phyloP scores from a whole-genome alignment of 768 basidiomycete species.

The Lepiota venenata region DNA sequence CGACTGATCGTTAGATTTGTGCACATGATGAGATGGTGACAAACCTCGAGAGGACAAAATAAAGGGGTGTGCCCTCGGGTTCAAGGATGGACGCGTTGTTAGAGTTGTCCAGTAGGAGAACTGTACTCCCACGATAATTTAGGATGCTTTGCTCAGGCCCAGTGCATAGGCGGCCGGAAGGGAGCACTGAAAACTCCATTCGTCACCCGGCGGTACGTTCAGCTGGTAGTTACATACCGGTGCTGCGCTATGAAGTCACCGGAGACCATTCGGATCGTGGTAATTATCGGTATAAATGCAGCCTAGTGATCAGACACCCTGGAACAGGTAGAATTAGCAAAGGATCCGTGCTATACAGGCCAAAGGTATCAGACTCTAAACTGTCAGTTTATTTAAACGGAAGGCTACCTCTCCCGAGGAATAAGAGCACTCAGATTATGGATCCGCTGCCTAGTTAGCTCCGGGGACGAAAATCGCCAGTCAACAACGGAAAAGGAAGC shows the following conservation, averaged over 20 bases:
- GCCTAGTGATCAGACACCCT: slow-evolving; percentile 40
- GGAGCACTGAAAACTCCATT: slow-evolving; percentile 20
- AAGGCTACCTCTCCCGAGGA: slow-evolving; percentile 33
- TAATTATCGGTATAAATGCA: slow-evolving; percentile 31
- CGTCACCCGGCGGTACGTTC: slow-evolving; percentile 10
- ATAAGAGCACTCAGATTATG: slow-evolving; percentile 15
- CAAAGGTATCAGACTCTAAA: not conserved
- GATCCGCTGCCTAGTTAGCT: slow-evolving; percentile 17
- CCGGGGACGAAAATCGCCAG: slow-evolving; percentile 34
- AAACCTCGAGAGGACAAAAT: slow-evolving; percentile 51
- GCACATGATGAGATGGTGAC: slow-evolving; percentile 47
- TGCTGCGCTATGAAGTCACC: slow-evolving; percentile 41
- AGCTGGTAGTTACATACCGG: slow-evolving; percentile 33
- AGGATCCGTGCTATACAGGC: slow-evolving; percentile 36
- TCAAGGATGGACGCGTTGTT: slow-evolving; percentile 53
- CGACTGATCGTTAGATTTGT: slow-evolving; percentile 60
- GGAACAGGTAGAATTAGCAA: slow-evolving; percentile 39
- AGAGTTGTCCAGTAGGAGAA: slow-evolving; percentile 62
- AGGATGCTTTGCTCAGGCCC: slow-evolving; percentile 54
- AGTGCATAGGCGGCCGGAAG: slow-evolving; percentile 27
- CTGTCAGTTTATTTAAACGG: not conserved
- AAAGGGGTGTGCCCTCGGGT: slow-evolving; percentile 37
- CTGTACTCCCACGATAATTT: slow-evolving; percentile 65
- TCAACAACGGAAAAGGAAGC: slow-evolving; percentile 68
- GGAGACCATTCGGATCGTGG: slow-evolving; percentile 34